phyloP scores from a whole-genome alignment of 2,329 filamentous ascomycete species.

The Penicillium sp. region DNA sequence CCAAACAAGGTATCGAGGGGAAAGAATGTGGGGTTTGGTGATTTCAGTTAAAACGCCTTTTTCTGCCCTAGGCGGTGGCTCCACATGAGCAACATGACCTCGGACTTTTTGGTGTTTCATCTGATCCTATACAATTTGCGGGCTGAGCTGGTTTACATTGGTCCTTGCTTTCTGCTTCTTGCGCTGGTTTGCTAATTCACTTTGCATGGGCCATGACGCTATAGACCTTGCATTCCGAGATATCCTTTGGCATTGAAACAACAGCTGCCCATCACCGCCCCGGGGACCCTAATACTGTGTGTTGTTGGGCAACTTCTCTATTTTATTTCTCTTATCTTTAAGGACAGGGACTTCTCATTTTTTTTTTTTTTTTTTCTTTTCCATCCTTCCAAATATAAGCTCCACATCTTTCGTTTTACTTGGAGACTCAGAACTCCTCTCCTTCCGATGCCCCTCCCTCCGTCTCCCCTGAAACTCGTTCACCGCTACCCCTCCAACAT shows the following conservation, averaged over 20 bases:
- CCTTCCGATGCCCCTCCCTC: constrained; percentile 29
- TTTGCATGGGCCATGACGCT: constrained; percentile 4
- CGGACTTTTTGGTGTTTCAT: not conserved
- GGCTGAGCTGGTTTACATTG: not conserved
- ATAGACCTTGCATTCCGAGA: constrained; percentile 2
- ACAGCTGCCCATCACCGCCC: constrained; percentile 1
- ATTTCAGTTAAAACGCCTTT: constrained; percentile 9
- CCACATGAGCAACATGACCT: not conserved
- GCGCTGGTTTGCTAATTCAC: not conserved
- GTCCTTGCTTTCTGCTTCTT: constrained; percentile 1
- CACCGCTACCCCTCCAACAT: constrained; percentile 39
- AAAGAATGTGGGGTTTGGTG: constrained; percentile 22
- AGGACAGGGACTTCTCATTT: not conserved
- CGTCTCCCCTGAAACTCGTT: constrained; percentile 37
- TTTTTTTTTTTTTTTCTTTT: too few species aligned
- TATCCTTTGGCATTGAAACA: not conserved
- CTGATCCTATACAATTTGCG: not conserved
- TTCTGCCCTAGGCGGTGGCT: constrained; percentile 16
- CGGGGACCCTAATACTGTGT: constrained; percentile 7
- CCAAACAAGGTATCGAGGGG: not conserved
- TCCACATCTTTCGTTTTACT: not conserved
- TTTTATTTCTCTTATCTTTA: constrained; percentile 1
- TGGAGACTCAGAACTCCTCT: constrained; percentile 6
- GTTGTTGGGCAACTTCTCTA: constrained; percentile 6
- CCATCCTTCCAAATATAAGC: not conserved